Conservation (phyloP, 2,329 filamentous ascomycete genomes). For the Nothopassalora personata region DNA sequence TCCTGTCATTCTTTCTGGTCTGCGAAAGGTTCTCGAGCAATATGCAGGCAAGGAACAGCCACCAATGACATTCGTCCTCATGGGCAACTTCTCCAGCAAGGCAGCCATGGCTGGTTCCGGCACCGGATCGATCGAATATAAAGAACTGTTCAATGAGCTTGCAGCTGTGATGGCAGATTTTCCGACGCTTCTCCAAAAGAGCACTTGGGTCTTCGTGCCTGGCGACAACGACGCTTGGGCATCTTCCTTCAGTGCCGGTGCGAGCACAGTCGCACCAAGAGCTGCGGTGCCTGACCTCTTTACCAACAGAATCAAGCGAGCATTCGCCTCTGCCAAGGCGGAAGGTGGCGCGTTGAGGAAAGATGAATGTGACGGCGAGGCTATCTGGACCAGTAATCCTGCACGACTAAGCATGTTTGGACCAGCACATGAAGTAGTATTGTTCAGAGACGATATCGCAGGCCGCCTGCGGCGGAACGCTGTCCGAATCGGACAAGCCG, state of each 20-base stretch:
- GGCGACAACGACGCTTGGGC: conserved; percentile 98
- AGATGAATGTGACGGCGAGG: conserved; percentile 59
- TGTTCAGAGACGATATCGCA: conserved; percentile 83
- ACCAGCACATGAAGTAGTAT: conserved; percentile 75
- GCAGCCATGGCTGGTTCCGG: conserved; percentile 60
- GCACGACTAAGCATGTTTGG: conserved; percentile 78
- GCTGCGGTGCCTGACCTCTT: conserved; percentile 80
- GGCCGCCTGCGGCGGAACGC: conserved; percentile 71
- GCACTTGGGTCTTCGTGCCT: conserved; percentile 87
- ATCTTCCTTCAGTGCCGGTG: conserved; percentile 74
- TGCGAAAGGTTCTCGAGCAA: conserved; percentile 69
- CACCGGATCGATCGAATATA: conserved; percentile 85
- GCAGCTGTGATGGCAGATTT: conserved; percentile 80
- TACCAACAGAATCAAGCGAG: conserved; percentile 76
- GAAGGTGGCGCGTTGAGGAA: conserved; percentile 50
- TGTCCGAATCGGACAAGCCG: conserved; percentile 59
- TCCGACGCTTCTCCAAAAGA: conserved; percentile 68
- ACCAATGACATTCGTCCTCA: conserved; percentile 74
- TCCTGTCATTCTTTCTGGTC: conserved; percentile 71
- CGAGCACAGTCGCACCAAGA: conserved; percentile 63
- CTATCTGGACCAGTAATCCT: conserved; percentile 86
- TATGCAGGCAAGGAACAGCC: conserved; percentile 61
- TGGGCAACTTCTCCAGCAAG: conserved; percentile 71
- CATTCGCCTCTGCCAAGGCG: conserved; percentile 71
- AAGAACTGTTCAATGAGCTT: conserved; percentile 88